Evolutionary conservation across 225 moss, liverwort and hornwort genomes (phyloP).

Genomic region (Climacium dendroides): DNA sequence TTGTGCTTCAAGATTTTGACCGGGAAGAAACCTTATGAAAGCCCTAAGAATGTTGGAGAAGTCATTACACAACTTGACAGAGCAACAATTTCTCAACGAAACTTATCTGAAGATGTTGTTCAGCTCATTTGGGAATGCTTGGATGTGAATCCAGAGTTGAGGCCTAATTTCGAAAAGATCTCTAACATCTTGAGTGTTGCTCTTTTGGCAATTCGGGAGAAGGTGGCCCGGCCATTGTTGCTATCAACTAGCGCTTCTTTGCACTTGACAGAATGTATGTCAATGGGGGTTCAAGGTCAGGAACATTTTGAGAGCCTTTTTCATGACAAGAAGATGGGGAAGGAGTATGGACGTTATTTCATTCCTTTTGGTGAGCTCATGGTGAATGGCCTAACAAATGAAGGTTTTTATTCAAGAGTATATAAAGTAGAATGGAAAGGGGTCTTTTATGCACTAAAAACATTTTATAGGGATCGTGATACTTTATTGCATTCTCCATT

Average conservation of each 20-base stretch:
- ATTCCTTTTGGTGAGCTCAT: not conserved
- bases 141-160: not conserved
- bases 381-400: too few species aligned
- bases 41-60: accelerated
- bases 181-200: not conserved
- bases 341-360: not conserved
- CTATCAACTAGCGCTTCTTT: not conserved
- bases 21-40: not conserved
- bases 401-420: too few species aligned
- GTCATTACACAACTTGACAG: accelerated
- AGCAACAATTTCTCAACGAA: not conserved
- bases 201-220: accelerated
- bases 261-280: not conserved
- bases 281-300: too few species aligned
- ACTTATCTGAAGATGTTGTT: not conserved
- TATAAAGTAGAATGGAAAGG: not conserved
- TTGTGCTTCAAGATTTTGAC: not conserved
- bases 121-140: not conserved
- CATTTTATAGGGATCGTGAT: too few species aligned
- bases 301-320: not conserved
- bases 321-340: accelerated
- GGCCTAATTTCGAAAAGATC: not conserved
- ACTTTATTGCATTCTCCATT: too few species aligned
- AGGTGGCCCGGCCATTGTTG: accelerated
- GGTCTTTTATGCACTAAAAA: not conserved